phyloP scores from a whole-genome alignment of 805 yeast genomes.

The Candida saitoana region DNA sequence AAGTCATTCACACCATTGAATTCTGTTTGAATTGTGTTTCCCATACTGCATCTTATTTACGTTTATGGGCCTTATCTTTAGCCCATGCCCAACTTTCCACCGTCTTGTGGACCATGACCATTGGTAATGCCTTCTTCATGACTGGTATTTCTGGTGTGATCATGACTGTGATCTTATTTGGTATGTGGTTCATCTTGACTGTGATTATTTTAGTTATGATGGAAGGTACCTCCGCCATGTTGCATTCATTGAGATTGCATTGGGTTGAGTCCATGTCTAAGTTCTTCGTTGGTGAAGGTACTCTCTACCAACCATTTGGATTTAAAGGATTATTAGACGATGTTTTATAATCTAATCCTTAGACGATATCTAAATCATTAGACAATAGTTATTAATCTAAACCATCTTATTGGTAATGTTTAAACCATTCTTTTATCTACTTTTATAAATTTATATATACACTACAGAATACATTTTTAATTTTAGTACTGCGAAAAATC shows the following conservation, averaged over 20 bases:
- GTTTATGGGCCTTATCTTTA: conserved; percentile 75
- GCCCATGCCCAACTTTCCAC: conserved; percentile 78
- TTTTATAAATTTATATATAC: no score
- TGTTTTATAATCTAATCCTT: conserved; percentile 12
- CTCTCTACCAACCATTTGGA: conserved; percentile 60
- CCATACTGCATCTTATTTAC: conserved; percentile 73
- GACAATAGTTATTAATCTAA: no score
- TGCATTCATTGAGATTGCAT: conserved; percentile 70
- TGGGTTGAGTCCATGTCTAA: conserved; percentile 85
- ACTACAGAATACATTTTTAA: not conserved
- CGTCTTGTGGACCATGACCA: conserved; percentile 75
- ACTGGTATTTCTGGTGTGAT: conserved; percentile 53
- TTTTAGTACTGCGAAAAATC: not conserved
- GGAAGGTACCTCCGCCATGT: conserved; percentile 87
- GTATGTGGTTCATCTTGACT: conserved; percentile 71
- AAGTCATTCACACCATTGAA: conserved; percentile 77
- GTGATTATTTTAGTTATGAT: conserved; percentile 65
- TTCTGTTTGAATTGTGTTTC: conserved; percentile 77
- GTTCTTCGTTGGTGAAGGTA: conserved; percentile 74
- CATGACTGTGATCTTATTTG: conserved; percentile 59
- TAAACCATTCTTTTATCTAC: no score
- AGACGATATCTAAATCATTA: no score
- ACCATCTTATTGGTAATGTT: no score
- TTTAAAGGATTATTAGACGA: conserved; percentile 35
- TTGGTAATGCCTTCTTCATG: conserved; percentile 55